Conservation (phyloP, 2,329 filamentous ascomycete species). For the Scedosporium boydii region DNA sequence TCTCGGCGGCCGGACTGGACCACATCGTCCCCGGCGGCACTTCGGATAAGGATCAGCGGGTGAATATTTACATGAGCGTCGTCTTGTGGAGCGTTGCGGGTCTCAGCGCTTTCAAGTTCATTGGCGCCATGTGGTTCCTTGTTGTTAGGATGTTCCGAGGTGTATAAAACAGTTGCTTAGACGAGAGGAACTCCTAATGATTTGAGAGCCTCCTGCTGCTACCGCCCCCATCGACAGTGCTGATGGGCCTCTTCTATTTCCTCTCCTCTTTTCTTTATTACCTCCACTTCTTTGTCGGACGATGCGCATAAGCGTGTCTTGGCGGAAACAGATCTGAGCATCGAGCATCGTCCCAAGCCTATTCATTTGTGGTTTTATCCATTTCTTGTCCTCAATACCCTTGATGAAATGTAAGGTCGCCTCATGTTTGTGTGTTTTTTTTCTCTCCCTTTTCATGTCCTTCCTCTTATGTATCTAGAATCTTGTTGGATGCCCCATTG, state of each 20-base stretch:
- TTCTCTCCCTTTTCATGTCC: not conserved
- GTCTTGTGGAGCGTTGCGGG: slow-evolving; percentile 84
- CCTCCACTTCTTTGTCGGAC: not conserved
- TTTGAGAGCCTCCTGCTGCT: not conserved
- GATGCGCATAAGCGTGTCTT: not conserved
- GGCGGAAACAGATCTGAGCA: not conserved
- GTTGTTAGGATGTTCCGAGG: slow-evolving; percentile 77
- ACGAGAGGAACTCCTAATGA: not conserved
- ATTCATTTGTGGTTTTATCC: not conserved
- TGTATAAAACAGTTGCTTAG: slow-evolving; percentile 31
- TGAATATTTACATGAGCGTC: slow-evolving; percentile 76
- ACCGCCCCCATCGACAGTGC: not conserved
- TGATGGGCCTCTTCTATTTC: not conserved
- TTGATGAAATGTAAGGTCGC: not conserved
- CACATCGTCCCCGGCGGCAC: slow-evolving; percentile 40
- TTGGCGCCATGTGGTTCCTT: slow-evolving; percentile 87
- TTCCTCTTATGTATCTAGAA: not conserved
- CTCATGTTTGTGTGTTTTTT: not conserved
- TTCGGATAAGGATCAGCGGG: slow-evolving; percentile 40
- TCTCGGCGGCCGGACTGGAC: slow-evolving; percentile 77
- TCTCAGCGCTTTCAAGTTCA: slow-evolving; percentile 75
- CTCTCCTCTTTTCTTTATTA: no score
- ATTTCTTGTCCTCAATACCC: not conserved
- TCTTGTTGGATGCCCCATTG: no score
- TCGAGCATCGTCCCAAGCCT: not conserved